Evolutionary conservation across 495 filamentous ascomycete species (phyloP).

Genomic region (Saxophila tyrrhenica): DNA sequence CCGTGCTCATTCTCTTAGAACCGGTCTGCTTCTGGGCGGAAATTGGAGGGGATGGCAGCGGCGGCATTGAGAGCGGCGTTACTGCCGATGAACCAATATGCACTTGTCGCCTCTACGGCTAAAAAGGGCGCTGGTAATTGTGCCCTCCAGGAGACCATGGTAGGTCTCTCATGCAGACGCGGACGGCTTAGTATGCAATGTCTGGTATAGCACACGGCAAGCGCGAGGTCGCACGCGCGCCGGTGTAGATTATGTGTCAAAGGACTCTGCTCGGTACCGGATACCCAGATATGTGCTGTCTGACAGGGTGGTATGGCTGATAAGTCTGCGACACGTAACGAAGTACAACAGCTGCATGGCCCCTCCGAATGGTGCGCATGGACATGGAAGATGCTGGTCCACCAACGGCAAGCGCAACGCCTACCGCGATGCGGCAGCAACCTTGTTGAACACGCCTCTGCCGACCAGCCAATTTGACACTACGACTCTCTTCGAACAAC

Average conservation of each 20-base stretch:
- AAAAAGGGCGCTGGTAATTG: not conserved
- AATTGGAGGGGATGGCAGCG: not conserved
- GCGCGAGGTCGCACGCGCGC: not conserved
- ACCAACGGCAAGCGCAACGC: not conserved
- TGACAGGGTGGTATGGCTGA: not conserved
- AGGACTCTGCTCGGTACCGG: not conserved
- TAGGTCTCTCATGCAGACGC: not conserved
- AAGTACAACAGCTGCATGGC: not conserved
- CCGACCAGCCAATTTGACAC: too few species aligned
- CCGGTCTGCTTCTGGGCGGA: not conserved
- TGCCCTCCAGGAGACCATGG: not conserved
- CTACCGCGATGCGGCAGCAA: not conserved
- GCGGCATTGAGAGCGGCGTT: not conserved
- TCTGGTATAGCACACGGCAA: not conserved
- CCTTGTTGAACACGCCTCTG: not conserved
- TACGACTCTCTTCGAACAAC: too few species aligned
- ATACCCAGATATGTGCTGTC: not conserved
- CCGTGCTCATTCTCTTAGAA: not conserved
- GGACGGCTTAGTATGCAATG: not conserved
- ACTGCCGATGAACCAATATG: not conserved
- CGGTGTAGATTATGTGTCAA: not conserved
- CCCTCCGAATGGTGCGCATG: not conserved
- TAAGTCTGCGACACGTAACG: not conserved
- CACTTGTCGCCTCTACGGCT: not conserved
- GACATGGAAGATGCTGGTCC: constrained; percentile 1